A percentile compares a stretch with the other conserved stretches of the same genome.
Evolutionary conservation across 768 basidiomycete species (phyloP).

Genomic region (Lactifluus echinatus): DNA sequence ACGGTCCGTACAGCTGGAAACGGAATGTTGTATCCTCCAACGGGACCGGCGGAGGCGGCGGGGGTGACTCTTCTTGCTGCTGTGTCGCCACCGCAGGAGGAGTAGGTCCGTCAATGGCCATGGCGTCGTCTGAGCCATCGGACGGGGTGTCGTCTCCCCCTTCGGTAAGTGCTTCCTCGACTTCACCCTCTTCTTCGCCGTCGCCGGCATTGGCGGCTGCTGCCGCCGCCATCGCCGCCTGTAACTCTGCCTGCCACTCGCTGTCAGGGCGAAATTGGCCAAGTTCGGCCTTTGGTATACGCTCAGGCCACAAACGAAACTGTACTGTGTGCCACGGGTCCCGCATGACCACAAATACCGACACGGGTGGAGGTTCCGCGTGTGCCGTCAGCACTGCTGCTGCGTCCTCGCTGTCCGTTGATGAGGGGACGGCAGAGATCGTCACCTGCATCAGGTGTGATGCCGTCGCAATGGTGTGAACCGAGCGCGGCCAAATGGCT

Average conservation of each 20-base stretch:
- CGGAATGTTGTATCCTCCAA: constrained; percentile 18
- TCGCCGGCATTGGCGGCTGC: background rate
- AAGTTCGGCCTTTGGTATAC: constrained; percentile 10
- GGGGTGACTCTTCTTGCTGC: background rate
- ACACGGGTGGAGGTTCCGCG: constrained; percentile 14
- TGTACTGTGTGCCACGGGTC: constrained; percentile 15
- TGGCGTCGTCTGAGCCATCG: constrained; percentile 1
- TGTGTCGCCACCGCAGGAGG: background rate
- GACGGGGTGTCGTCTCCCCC: background rate
- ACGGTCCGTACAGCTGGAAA: constrained; percentile 17
- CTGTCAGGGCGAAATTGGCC: constrained; percentile 8
- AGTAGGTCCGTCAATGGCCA: constrained; percentile 3
- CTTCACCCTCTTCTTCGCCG: constrained; percentile 7
- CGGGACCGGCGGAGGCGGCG: background rate
- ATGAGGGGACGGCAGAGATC: constrained; percentile 14
- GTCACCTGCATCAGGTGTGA: constrained; percentile 1
- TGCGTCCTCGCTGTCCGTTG: constrained; percentile 7
- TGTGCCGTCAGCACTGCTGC: constrained; percentile 8
- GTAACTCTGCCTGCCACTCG: constrained; percentile 14
- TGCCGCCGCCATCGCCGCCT: background rate
- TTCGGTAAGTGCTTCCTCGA: background rate
- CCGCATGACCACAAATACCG: constrained; percentile 15
- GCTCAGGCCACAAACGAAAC: constrained; percentile 19
- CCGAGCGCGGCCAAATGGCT: constrained; percentile 10
- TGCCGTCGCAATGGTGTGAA: constrained; percentile 10